These are phyloP conservation scores for Agrocybe praecox DNA, from an alignment of 768 basidiomycete genomes.

Conservation along the genomic window DNA sequence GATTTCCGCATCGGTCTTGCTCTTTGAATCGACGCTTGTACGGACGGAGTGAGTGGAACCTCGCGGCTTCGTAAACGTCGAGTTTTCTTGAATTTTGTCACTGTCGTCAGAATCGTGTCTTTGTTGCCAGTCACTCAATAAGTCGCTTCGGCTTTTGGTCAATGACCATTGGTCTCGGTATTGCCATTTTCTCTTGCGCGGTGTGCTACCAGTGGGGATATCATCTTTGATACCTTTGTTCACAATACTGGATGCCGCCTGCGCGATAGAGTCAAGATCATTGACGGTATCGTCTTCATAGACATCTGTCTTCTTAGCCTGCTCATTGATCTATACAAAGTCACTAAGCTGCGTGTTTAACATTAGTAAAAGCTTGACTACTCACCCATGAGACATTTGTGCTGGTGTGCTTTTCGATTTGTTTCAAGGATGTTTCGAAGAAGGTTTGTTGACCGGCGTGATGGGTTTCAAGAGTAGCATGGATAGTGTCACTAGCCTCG, in stretches of 20 bases:
- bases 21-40: constrained; percentile 8
- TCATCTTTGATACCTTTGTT: constrained; percentile 67
- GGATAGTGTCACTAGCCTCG: constrained; percentile 56
- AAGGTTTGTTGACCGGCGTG: constrained; percentile 53
- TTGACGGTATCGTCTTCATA: constrained; percentile 45
- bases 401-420: constrained; percentile 41
- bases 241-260: constrained; percentile 50
- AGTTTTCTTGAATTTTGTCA: constrained; percentile 11
- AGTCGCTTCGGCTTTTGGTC: constrained; percentile 60
- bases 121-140: constrained; percentile 54
- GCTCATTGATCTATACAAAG: constrained; percentile 33
- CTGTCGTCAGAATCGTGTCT: constrained; percentile 15
- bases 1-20: constrained; percentile 3
- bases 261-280: constrained; percentile 51
- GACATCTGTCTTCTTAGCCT: constrained; percentile 9
- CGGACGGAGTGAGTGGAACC: constrained; percentile 1
- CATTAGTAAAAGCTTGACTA: neutral
- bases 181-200: constrained; percentile 74
- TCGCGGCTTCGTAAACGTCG: neutral
- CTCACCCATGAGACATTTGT: constrained; percentile 55
- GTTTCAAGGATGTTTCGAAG: constrained; percentile 50
- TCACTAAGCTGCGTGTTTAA: constrained; percentile 2
- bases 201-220: constrained; percentile 70
- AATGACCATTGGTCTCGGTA: constrained; percentile 74
- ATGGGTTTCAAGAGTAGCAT: constrained; percentile 51